Evolutionary conservation across 2,329 filamentous ascomycete genomes (phyloP), one percentile per base, ranked within the genome.

Genomic region (Pseudopithomyces maydicus): DNA sequence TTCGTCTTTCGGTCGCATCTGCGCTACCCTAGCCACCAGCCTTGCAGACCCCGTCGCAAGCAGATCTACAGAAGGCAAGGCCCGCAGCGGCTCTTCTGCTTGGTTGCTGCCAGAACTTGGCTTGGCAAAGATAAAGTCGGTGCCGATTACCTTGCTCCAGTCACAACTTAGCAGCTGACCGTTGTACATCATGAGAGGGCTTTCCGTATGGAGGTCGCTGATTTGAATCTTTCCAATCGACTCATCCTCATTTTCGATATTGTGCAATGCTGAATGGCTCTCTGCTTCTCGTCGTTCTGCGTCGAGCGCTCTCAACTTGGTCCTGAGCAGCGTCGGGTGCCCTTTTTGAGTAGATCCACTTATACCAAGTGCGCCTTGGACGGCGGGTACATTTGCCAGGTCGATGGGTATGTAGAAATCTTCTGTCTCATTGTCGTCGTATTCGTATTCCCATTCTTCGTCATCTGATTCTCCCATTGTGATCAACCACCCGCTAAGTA

Each of bases 81-180:
- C 79, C 23, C 85, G 81, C 22, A 80, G 77, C n/a, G 81, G 83
- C 15, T 64, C 38, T 11, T 46, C 52, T 5, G 47, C 33, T 2
- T 76, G 63, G 6, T 59, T 38, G 63, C 50, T 5, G 32, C 17
- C 35, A 36, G 55, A 29, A 26, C 67, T 52, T 3, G 71, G 66
- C 54, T 70, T 68, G 6, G 62, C 83, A 67, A 97, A 89, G 41
- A 96, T 84, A 62, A 93, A 79, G 64, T 96, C 91, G 0, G 92
- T 96, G 35, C 94, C 94, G 42, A 96, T 85, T 57, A 92, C 89
- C 59, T 90, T 87, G 11, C 86, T 85, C 94, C 94, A 98, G 44
- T 86, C 79, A 62, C 92, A 94, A 61, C 86, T 87, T 71, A 93
- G 95, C 20, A 96, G 80, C 59, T 88, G 85, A 29, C 90, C 90